Evolutionary conservation across 1,139 yeast species (phyloP).

Genomic region (Blastobotrys buckinghamii): DNA sequence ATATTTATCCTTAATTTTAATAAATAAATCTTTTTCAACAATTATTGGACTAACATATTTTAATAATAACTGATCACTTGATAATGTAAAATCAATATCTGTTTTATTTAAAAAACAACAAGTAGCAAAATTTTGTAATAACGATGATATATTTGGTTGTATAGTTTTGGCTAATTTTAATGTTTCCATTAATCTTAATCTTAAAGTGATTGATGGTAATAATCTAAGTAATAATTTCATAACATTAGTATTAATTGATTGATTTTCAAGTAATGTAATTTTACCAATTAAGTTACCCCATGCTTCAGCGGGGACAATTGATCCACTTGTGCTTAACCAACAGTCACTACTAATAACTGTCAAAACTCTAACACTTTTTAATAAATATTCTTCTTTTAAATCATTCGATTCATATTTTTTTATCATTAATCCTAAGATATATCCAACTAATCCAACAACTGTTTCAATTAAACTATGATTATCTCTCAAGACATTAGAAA

Average conservation of each 20-base stretch:
- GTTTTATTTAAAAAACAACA: not conserved
- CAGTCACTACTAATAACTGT: slow-evolving; percentile 1
- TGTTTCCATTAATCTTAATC: not conserved
- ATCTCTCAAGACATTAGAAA: not conserved
- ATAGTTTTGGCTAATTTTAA: not conserved
- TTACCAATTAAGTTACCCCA: not conserved
- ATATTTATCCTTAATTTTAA: not conserved
- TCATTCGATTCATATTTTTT: not conserved
- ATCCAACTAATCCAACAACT: not conserved
- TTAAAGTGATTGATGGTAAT: not conserved
- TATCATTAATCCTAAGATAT: not conserved
- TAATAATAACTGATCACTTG: not conserved
- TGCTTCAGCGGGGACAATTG: not conserved
- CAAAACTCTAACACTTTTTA: not conserved
- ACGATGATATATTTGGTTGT: too few species aligned
- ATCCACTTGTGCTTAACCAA: not conserved
- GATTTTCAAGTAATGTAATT: not conserved
- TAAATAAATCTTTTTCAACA: not conserved
- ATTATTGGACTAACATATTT: not conserved
- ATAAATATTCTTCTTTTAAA: not conserved
- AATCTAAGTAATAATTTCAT: not conserved
- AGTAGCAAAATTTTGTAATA: not conserved
- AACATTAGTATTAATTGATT: not conserved
- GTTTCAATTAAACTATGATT: not conserved
- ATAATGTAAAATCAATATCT: not conserved